Evolutionary conservation across 352 stramenopile species (phyloP), one percentile per base, ranked within the genome.

Genomic region (Phytopythium oedochilum): DNA sequence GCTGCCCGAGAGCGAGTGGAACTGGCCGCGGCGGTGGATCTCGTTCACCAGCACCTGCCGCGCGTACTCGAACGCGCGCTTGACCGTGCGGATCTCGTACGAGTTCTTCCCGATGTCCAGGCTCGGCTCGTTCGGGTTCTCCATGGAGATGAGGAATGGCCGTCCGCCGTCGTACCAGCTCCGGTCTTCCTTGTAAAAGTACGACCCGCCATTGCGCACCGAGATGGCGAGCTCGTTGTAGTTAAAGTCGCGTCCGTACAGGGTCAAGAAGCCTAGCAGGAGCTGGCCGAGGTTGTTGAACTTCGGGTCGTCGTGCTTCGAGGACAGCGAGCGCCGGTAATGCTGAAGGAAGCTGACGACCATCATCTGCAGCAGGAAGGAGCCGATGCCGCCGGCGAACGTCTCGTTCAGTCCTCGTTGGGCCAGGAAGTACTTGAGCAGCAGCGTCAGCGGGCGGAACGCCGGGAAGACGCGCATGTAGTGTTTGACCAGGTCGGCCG

Each of bases 391-490:
- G 12, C 96, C 96, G 14, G 78, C 84, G 55, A 97, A 99, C 29
- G 96, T 97, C 71, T 98, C 91, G 64, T 98, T 98, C 25, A 98
- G 67, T 15, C 81, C 86, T 43, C 96, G 73, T 67, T 97, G 89
- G 9, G 82, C 78, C 64, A 98, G 74, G 70, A 98, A 98, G 65
- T 98, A 97, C 72, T 99, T 99, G 40, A 98, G 61, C 34, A 98
- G 79, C 38, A 98, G 86, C 17, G 91, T 94, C 11, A 99, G 62
- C n/a, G 96, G 93, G 26, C 92, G 81, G 34, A 98, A 86, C 4
- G 86, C 78, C 29, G 96, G 92, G 63, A 97, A 95, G 34, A 94
- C 73, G 23, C 93, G 68, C 78, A 98, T 90, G 45, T 96, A 98
- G 40, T 89, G 75, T 57, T 86, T 89, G 51, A 98, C 89, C 0